Evolutionary conservation across 345 rosid species (phyloP).

Genomic region (Chamaenerion angustifolium): DNA sequence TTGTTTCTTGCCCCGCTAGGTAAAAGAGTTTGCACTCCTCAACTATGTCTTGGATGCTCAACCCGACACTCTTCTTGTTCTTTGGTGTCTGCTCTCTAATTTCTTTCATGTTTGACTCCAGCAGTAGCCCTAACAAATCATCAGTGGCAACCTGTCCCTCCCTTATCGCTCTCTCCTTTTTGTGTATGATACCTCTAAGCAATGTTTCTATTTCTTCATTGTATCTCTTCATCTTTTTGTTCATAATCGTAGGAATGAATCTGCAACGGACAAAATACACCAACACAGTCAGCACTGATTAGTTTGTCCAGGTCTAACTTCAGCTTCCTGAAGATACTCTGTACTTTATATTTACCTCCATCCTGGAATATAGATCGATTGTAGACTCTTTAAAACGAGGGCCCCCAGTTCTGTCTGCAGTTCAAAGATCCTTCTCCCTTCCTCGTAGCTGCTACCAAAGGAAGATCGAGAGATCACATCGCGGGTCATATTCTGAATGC

Average conservation of each 20-base stretch:
- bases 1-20: constrained; percentile 11
- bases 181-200: background rate
- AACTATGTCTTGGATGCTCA: constrained; percentile 9
- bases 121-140: constrained; percentile 5
- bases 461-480: constrained; percentile 31
- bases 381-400: background rate
- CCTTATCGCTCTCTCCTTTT: constrained; percentile 3
- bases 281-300: background rate
- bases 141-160: constrained; percentile 1
- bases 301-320: background rate
- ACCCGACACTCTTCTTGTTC: constrained; percentile 1
- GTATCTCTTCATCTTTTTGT: constrained; percentile 2
- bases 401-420: constrained; percentile 9
- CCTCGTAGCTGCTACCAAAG: constrained; percentile 27
- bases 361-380: constrained; percentile 17
- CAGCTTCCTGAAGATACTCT: background rate
- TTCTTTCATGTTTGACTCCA: constrained; percentile 9
- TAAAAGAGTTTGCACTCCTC: constrained; percentile 13
- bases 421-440: constrained; percentile 28
- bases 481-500: constrained; percentile 17
- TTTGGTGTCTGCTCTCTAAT: background rate
- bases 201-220: background rate
- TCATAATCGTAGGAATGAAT: constrained; percentile 4
- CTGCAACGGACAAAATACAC: background rate
- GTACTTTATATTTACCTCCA: constrained; percentile 18